Conservation (phyloP, 441 rosid genomes). For the Capsella rubella region DNA sequence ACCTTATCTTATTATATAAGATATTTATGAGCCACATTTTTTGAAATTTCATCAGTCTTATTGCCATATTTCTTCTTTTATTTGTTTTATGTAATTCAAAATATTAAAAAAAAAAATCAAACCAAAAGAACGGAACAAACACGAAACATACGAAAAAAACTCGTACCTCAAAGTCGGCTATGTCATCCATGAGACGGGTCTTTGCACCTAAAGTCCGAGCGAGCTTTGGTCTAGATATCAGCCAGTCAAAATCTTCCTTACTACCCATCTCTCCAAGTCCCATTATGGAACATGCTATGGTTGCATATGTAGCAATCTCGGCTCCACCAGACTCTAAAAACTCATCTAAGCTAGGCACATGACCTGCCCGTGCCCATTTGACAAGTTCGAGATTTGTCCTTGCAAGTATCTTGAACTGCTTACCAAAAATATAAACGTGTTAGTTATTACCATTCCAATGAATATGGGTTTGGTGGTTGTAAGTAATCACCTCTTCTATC, state of each 20-base stretch:
- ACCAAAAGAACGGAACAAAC: no score
- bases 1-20: no score
- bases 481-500: slow-evolving; percentile 31
- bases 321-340: slow-evolving; percentile 22
- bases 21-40: no score
- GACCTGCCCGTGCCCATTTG: slow-evolving; percentile 20
- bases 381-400: slow-evolving; percentile 29
- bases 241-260: slow-evolving; percentile 20
- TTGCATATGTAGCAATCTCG: slow-evolving; percentile 19
- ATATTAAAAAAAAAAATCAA: no score
- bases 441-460: not conserved
- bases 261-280: slow-evolving; percentile 14
- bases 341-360: slow-evolving; percentile 14
- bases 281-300: slow-evolving; percentile 14
- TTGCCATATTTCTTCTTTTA: no score
- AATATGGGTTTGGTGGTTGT: not conserved
- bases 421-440: not conserved
- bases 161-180: slow-evolving; percentile 13
- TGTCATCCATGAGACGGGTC: slow-evolving; percentile 30
- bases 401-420: slow-evolving; percentile 12
- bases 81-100: no score
- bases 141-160: no score
- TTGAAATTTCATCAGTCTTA: not conserved
- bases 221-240: slow-evolving; percentile 21
- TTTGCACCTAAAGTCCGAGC: slow-evolving; percentile 7